A percentile compares a stretch with the other conserved stretches of the same genome.
phyloP scores from a whole-genome alignment of 1,139 yeast species.

The Fermentozyma sake region DNA sequence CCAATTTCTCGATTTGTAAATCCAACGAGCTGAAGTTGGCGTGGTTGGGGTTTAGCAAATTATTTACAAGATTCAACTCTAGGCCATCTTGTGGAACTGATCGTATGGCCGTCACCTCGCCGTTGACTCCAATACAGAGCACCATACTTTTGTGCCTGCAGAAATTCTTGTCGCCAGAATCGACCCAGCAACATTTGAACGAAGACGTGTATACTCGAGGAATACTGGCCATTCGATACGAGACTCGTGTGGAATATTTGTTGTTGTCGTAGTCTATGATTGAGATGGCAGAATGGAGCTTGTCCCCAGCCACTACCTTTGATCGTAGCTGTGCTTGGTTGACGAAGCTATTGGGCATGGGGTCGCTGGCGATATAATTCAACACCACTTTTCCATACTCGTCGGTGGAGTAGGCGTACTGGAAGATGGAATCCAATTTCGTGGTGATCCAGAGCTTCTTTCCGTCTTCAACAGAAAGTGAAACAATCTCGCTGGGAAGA shows the following conservation, averaged over 20 bases:
- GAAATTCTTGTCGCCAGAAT: too few species aligned
- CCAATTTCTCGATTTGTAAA: slow-evolving; percentile 19
- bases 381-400: slow-evolving; percentile 9
- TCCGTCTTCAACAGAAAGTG: slow-evolving; percentile 23
- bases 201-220: slow-evolving; percentile 36
- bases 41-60: slow-evolving; percentile 5
- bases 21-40: slow-evolving; percentile 6
- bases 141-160: slow-evolving; percentile 14
- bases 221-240: slow-evolving; percentile 31
- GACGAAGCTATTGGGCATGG: slow-evolving; percentile 33
- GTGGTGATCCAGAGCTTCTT: slow-evolving; percentile 28
- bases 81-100: slow-evolving; percentile 10
- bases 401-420: slow-evolving; percentile 16
- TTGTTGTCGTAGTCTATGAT: slow-evolving; percentile 17
- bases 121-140: slow-evolving; percentile 45
- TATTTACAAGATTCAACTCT: slow-evolving; percentile 11
- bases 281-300: slow-evolving; percentile 34
- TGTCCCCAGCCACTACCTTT: slow-evolving; percentile 37
- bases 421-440: slow-evolving; percentile 35
- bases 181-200: slow-evolving; percentile 22
- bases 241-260: slow-evolving; percentile 5
- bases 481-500: slow-evolving; percentile 36
- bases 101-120: slow-evolving; percentile 37
- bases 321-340: slow-evolving; percentile 29
- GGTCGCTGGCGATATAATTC: slow-evolving; percentile 26